These are phyloP conservation scores for Penicillium digitatum DNA, from an alignment of 2,329 filamentous ascomycete species.

Conservation along the genomic window DNA sequence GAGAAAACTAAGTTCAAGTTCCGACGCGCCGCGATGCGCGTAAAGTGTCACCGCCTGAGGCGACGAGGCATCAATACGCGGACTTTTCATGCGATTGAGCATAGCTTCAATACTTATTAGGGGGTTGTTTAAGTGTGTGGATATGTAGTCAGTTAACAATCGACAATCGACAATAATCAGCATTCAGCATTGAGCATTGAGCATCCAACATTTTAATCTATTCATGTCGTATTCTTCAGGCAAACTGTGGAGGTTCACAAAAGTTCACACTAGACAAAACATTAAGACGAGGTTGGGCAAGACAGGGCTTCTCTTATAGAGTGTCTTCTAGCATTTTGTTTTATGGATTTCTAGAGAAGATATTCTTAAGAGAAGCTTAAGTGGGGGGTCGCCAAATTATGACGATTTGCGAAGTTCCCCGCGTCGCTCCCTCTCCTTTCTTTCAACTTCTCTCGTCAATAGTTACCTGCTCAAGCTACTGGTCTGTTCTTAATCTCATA, in stretches of 20 bases:
- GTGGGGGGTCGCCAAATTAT: conserved; percentile 6
- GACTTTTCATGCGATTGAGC: neutral
- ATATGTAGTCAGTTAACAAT: neutral
- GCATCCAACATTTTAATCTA: neutral
- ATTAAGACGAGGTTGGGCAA: neutral
- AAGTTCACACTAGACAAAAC: neutral
- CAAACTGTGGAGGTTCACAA: neutral
- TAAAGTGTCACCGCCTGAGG: conserved; percentile 35
- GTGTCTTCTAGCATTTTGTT: neutral
- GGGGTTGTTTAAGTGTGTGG: neutral
- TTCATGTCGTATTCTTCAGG: neutral
- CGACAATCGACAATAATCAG: neutral
- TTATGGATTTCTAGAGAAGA: neutral
- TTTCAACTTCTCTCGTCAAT: neutral
- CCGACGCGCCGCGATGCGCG: conserved; percentile 27
- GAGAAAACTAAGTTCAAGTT: conserved; percentile 17
- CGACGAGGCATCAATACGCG: conserved; percentile 12
- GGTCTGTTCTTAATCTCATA: neutral
- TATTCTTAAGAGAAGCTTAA: neutral
- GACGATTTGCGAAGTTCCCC: conserved; percentile 11
- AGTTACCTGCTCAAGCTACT: neutral
- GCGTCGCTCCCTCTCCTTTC: conserved; percentile 8
- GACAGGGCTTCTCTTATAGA: neutral
- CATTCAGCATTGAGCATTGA: neutral
- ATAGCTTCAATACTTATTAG: neutral